These are phyloP conservation scores for Suillus cothurnatus DNA, from an alignment of 768 basidiomycete genomes.

Conservation along the genomic window DNA sequence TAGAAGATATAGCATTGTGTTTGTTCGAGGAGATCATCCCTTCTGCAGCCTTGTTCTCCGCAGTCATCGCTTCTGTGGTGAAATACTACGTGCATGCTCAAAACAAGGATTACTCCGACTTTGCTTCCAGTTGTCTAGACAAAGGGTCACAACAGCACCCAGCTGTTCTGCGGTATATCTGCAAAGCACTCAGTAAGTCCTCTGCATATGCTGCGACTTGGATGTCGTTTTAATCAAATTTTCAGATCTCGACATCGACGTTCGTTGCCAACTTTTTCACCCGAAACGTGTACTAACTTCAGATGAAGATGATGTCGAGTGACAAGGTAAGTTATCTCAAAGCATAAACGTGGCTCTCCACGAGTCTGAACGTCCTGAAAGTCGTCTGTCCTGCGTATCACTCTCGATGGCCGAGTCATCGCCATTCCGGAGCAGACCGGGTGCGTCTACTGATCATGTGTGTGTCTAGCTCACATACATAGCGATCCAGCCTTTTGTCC, in stretches of 20 bases:
- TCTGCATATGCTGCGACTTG: background rate
- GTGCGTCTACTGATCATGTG: constrained; percentile 8
- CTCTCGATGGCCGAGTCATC: constrained; percentile 14
- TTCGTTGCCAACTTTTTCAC: constrained; percentile 47
- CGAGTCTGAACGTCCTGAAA: constrained; percentile 11
- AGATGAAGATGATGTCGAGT: constrained; percentile 38
- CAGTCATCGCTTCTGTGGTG: constrained; percentile 56
- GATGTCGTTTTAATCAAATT: constrained; percentile 39
- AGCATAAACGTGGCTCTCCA: too few species aligned
- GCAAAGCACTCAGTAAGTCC: constrained; percentile 48
- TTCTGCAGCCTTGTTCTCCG: constrained; percentile 56
- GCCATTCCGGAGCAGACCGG: constrained; percentile 21
- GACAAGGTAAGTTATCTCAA: constrained; percentile 36
- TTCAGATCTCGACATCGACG: constrained; percentile 10
- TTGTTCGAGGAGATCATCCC: constrained; percentile 58
- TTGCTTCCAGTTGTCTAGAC: constrained; percentile 39
- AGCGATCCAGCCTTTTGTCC: constrained; percentile 32
- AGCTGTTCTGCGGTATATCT: constrained; percentile 45
- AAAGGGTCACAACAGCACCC: constrained; percentile 23
- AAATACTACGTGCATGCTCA: constrained; percentile 56
- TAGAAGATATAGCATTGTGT: constrained; percentile 44
- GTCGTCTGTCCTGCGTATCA: constrained; percentile 7
- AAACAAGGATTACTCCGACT: constrained; percentile 34
- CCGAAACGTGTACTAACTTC: constrained; percentile 37
- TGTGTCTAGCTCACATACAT: constrained; percentile 6